These are phyloP conservation scores for Septoria linicola DNA, from an alignment of 2,329 filamentous ascomycete genomes.

Conservation along the genomic window DNA sequence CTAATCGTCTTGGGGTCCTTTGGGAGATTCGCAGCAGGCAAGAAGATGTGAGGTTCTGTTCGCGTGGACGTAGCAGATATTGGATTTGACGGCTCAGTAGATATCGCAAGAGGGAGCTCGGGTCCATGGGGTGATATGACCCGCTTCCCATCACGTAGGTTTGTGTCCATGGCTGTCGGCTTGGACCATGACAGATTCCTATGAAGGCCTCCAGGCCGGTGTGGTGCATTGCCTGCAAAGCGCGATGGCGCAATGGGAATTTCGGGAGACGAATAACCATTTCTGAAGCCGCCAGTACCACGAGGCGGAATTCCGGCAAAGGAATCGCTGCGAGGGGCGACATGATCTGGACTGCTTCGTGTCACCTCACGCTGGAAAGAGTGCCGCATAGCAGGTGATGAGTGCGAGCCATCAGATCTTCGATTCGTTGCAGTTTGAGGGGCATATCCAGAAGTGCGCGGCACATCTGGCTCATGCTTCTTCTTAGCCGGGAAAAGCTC, in stretches of 20 bases:
- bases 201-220: no score
- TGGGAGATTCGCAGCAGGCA: conserved; percentile 1
- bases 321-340: no score
- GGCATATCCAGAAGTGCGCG: background rate
- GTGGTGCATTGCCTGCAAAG: no score
- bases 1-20: background rate
- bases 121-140: no score
- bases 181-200: no score
- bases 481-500: background rate
- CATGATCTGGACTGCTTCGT: no score
- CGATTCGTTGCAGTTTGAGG: background rate
- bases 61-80: background rate
- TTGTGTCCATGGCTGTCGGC: no score
- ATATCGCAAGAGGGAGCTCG: background rate
- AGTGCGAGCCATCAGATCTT: background rate
- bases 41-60: conserved; percentile 7
- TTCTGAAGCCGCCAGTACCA: no score
- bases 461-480: background rate
- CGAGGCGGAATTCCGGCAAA: no score
- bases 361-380: conserved; percentile 1
- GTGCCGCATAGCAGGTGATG: conserved; percentile 3
- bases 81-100: background rate
- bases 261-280: no score
- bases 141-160: no score
- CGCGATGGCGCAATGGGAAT: no score